Evolutionary conservation across 768 basidiomycete species (phyloP).

Genomic region (Thelephora ganbajun): DNA sequence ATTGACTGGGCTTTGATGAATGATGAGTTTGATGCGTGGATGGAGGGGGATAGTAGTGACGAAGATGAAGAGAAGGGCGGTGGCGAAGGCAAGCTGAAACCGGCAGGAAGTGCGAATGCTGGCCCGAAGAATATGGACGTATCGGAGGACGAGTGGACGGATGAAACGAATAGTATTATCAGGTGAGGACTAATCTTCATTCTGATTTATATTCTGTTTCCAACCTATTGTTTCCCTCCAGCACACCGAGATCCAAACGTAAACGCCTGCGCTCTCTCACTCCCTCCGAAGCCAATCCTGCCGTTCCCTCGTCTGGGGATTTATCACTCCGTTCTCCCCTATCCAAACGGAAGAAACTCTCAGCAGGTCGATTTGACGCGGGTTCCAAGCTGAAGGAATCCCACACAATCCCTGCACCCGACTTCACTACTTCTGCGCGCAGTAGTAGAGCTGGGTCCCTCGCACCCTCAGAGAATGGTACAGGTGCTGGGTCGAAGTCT

Average conservation of each 20-base stretch:
- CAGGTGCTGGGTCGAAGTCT: neutral
- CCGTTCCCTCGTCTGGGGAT: no score
- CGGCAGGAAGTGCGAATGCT: slow-evolving; percentile 17
- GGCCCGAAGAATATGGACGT: slow-evolving; percentile 28
- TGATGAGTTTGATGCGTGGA: slow-evolving; percentile 76
- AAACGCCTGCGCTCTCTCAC: slow-evolving; percentile 65
- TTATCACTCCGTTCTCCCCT: slow-evolving; percentile 44
- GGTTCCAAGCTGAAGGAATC: slow-evolving; percentile 55
- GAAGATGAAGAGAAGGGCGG: slow-evolving; percentile 17
- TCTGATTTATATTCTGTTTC: neutral
- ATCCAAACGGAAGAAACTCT: slow-evolving; percentile 70
- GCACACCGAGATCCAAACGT: slow-evolving; percentile 36
- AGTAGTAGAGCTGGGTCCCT: slow-evolving; percentile 5
- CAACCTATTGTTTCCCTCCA: slow-evolving; percentile 6
- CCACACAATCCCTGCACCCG: slow-evolving; percentile 15
- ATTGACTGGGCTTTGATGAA: slow-evolving; percentile 78
- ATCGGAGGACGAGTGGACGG: slow-evolving; percentile 42
- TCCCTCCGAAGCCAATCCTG: slow-evolving; percentile 35
- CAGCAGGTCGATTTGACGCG: slow-evolving; percentile 45
- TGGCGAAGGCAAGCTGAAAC: slow-evolving; percentile 7
- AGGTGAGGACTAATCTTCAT: slow-evolving; percentile 17
- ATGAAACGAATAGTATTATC: slow-evolving; percentile 33
- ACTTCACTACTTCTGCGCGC: slow-evolving; percentile 9
- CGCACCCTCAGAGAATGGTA: slow-evolving; percentile 4
- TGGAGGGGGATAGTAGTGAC: slow-evolving; percentile 63